A percentile compares a stretch with the other conserved stretches of the same genome.
Evolutionary conservation across 179 eudicot genomes (phyloP).

Genomic region (Beta macrorhiza): DNA sequence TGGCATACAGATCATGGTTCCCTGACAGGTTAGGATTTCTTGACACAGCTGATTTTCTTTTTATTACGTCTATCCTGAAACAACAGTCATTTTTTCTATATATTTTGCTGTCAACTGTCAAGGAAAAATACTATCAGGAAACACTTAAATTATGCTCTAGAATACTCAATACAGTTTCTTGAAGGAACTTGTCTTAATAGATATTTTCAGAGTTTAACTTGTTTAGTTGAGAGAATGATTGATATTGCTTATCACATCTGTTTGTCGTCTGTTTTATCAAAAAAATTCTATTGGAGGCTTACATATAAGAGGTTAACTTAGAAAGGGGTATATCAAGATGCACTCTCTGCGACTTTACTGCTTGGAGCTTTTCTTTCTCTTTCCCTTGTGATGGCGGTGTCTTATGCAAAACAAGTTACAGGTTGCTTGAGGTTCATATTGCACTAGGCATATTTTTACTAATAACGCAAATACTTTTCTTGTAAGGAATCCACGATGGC

Average conservation of each 20-base stretch:
- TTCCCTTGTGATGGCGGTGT: neutral
- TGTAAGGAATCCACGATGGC: too few relatives aligned
- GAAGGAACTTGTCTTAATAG: neutral
- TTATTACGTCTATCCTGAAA: neutral
- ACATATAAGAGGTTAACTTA: neutral
- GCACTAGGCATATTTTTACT: neutral
- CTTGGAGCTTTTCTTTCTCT: slow-evolving; percentile 9
- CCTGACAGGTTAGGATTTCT: slow-evolving; percentile 62
- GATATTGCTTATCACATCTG: neutral
- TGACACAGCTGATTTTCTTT: slow-evolving; percentile 1
- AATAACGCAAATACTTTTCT: too few relatives aligned
- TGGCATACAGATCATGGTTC: slow-evolving; percentile 99
- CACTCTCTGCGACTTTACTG: neutral
- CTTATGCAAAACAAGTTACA: neutral
- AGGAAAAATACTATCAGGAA: neutral
- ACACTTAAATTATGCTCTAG: neutral
- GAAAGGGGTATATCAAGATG: neutral
- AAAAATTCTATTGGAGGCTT: neutral
- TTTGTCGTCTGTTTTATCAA: too few relatives aligned
- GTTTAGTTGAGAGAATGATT: neutral
- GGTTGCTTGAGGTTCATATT: neutral
- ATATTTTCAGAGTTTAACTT: neutral
- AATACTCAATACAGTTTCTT: neutral
- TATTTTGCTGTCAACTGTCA: neutral
- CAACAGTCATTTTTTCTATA: neutral